Percentiles rank a stretch among this genome's conserved stretches.
Conservation (phyloP, 495 filamentous ascomycete species). For the Podospora fimiseda region DNA sequence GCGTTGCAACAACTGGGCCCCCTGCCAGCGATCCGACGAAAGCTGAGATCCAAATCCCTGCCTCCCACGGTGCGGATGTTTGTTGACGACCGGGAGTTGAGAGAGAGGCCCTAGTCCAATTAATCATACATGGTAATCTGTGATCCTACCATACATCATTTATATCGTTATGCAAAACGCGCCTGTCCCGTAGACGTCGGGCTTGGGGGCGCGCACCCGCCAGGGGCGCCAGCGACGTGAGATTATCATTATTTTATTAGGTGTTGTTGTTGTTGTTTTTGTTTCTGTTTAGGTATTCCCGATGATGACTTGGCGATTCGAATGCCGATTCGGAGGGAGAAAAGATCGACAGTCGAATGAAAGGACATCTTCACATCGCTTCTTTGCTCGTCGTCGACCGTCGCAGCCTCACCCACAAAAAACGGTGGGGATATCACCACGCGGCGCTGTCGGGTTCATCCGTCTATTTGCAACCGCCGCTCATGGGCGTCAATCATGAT, state of each 20-base stretch:
- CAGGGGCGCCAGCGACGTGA: neutral
- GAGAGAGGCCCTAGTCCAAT: neutral
- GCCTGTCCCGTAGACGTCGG: neutral
- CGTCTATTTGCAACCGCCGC: neutral
- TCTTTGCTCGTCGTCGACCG: neutral
- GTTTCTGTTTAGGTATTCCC: neutral
- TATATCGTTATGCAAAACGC: conserved; percentile 3
- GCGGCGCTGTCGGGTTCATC: neutral
- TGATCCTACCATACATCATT: conserved; percentile 3
- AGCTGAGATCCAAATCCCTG: conserved; percentile 5
- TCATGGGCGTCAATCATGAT: too few relatives aligned
- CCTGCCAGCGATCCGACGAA: conserved; percentile 6
- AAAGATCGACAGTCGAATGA: neutral
- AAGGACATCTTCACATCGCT: neutral
- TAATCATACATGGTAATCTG: neutral
- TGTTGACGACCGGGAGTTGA: neutral
- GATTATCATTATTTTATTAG: neutral
- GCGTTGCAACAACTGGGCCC: neutral
- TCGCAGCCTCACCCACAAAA: neutral
- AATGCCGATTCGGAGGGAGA: neutral
- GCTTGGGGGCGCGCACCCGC: neutral
- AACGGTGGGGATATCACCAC: neutral
- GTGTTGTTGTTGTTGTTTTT: neutral
- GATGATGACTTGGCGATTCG: neutral
- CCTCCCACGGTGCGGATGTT: neutral